A percentile compares a stretch with the other conserved stretches of the same genome.
These are phyloP conservation scores for Cladosporium sp. DNA, from an alignment of 2,329 filamentous ascomycete genomes.

Conservation along the genomic window DNA sequence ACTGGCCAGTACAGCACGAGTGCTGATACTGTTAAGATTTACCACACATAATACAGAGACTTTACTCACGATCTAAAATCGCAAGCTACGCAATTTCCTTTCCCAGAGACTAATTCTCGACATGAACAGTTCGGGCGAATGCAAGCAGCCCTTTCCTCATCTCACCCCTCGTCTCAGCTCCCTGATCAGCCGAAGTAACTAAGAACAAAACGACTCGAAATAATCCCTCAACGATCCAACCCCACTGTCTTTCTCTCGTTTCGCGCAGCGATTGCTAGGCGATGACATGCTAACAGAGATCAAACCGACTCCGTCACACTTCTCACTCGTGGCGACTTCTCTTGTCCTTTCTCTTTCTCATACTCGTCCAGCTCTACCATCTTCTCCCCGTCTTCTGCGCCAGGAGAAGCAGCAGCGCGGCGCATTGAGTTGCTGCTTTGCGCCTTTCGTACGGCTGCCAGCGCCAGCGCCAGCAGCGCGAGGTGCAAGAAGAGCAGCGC, in stretches of 20 bases:
- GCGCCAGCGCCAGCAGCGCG: conserved; percentile 17
- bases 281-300: no score
- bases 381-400: conserved; percentile 6
- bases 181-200: no score
- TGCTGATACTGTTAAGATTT: background rate
- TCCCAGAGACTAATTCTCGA: no score
- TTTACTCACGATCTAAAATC: background rate
- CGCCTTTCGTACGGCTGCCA: background rate
- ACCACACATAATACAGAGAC: background rate
- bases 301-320: no score
- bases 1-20: background rate
- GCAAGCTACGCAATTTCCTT: background rate
- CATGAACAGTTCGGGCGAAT: no score
- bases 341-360: background rate
- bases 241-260: no score
- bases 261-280: no score
- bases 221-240: no score
- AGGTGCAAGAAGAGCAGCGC: conserved; percentile 38
- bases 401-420: background rate
- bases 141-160: no score
- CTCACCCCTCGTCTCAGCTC: no score
- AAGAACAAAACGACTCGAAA: no score
- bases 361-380: conserved; percentile 8
- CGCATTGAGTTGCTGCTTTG: background rate
- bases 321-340: no score